Evolutionary conservation across 495 filamentous ascomycete genomes (phyloP), one percentile per base, ranked within the genome.

Genomic region (Clavariopsis aquatica): DNA sequence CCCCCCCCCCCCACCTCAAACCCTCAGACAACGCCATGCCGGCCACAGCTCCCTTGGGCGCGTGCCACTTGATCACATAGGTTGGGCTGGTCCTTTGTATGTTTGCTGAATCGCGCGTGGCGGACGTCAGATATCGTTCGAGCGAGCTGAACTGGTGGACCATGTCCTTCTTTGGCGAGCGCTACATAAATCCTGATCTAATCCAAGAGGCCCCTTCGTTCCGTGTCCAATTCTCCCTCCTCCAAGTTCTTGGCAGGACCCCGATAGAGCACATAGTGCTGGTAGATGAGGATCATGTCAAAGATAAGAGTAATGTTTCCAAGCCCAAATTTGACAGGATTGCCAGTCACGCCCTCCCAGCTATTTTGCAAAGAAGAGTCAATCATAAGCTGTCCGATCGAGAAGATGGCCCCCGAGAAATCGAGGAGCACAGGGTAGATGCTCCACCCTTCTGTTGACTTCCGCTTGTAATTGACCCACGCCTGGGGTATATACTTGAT

Each of bases 401-500:
- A 95, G n/a, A 97, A 75, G 4, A 93, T 68, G 15, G 93, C 91
- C 2, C 94, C 94, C 12, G 79, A 71, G 66, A 96, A 78, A 70
- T 98, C 94, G 17, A 98, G 78, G n/a, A 96, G 78, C 58, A 94
- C 92, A 74, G 92, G 89, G 46, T 76, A 63, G 60, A 98, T 97
- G 58, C 83, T 87, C 93, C 93, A 98, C 36, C 95, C 94, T 28
- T 79, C 76, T 1, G 94, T 98, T 36, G 90, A 93, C 63, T 87
- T 80, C 52, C 91, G 89, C 71, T 84, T 82, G 70, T 89, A 92
- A 77, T 98, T 98, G 64, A 88, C 79, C 65, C 85, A 80, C 10
- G 52, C 59, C 53, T 98, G 94, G 13, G 94, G 95, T 38, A 89
- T 83, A 76, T 98, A 98, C 74, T 98, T 98, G 69, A 96, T 80